phyloP scores from a whole-genome alignment of 805 yeast species.

The Spathaspora passalidarum region DNA sequence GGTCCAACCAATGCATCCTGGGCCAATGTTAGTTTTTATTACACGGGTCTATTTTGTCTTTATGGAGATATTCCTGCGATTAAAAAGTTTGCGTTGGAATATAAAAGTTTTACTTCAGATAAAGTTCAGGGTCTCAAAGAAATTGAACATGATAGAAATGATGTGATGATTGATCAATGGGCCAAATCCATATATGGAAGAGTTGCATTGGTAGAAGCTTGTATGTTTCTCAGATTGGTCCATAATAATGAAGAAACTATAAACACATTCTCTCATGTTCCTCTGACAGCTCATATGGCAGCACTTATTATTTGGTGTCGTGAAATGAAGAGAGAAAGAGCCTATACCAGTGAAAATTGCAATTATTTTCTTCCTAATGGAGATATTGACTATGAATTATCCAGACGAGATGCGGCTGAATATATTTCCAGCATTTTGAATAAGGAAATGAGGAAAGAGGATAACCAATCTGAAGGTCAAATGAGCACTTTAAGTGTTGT shows the following conservation, averaged over 20 bases:
- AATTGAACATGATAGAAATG: constrained; percentile 13
- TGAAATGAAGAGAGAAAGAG: constrained; percentile 5
- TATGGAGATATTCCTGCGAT: constrained; percentile 20
- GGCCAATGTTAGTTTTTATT: constrained; percentile 25
- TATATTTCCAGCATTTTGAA: constrained; percentile 15
- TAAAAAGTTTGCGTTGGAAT: constrained; percentile 6
- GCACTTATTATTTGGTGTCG: constrained; percentile 11
- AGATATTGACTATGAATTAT: constrained; percentile 7
- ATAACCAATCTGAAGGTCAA: constrained; percentile 3
- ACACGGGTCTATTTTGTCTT: constrained; percentile 21
- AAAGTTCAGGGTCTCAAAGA: constrained; percentile 10
- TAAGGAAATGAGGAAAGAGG: constrained; percentile 5
- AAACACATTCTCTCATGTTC: constrained; percentile 16
- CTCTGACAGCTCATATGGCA: constrained; percentile 8
- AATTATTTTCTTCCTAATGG: constrained; percentile 8
- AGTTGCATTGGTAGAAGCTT: constrained; percentile 19
- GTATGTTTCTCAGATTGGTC: constrained; percentile 22
- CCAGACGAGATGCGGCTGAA: constrained; percentile 12
- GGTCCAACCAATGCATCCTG: constrained; percentile 32
- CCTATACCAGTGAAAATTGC: neutral
- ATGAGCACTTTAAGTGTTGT: constrained; percentile 8
- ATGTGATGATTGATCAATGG: constrained; percentile 17
- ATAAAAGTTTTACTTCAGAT: constrained; percentile 4
- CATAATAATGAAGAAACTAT: constrained; percentile 18
- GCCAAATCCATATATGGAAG: constrained; percentile 22